Percentiles rank a stretch among this genome's conserved stretches.
phyloP scores from a whole-genome alignment of 257 asterid species.

The Solanum etuberosum region DNA sequence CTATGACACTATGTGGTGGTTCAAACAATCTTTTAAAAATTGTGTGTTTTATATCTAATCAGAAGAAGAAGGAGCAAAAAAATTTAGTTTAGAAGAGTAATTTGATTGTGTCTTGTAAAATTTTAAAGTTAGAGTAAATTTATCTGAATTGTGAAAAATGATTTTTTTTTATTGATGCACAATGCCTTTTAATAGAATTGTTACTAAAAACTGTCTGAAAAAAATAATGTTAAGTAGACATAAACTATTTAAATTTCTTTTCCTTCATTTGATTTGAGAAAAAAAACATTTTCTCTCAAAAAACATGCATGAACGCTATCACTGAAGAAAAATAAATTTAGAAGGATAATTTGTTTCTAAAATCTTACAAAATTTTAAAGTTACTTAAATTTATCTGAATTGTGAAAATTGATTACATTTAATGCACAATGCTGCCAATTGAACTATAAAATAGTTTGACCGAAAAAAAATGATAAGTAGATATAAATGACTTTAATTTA shows the following conservation, averaged over 20 bases:
- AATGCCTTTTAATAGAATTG: neutral
- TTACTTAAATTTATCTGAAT: neutral
- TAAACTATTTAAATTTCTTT: too few relatives aligned
- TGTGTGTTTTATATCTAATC: too few relatives aligned
- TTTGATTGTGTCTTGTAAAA: neutral
- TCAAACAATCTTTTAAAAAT: too few relatives aligned
- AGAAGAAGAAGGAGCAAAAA: neutral
- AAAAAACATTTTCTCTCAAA: too few relatives aligned
- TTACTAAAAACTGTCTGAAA: too few relatives aligned
- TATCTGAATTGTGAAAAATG: neutral
- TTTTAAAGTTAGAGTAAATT: neutral
- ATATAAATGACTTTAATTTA: too few relatives aligned
- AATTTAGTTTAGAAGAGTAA: neutral
- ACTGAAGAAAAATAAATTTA: neutral
- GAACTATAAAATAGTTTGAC: too few relatives aligned
- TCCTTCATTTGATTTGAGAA: too few relatives aligned
- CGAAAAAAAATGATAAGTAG: too few relatives aligned
- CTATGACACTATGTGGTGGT: too few relatives aligned
- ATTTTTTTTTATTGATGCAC: neutral
- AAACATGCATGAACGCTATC: too few relatives aligned
- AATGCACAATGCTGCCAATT: neutral
- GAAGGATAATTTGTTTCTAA: neutral
- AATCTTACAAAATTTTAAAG: neutral
- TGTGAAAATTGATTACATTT: neutral
- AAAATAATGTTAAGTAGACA: too few relatives aligned